Conservation (phyloP, 345 rosid species). For the Aquilaria yunnanensis region DNA sequence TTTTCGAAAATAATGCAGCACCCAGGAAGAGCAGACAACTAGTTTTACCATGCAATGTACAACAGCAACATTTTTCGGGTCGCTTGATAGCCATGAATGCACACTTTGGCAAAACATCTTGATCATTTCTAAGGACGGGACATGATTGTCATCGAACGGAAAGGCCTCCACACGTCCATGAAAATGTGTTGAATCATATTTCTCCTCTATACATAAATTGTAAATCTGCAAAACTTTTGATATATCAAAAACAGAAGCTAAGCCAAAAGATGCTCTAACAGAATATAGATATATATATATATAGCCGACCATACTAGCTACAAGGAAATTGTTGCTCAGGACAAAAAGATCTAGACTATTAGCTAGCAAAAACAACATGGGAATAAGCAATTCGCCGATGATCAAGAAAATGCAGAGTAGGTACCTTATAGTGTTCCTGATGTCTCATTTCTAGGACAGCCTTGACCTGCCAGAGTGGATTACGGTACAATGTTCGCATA, state of each 20-base stretch:
- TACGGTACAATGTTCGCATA: conserved; percentile 81
- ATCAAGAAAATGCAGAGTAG: neutral
- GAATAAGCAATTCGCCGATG: neutral
- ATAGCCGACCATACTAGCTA: neutral
- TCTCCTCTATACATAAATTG: conserved; percentile 82
- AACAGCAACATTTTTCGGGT: conserved; percentile 74
- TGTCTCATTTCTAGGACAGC: conserved; percentile 88
- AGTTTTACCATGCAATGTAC: conserved; percentile 83
- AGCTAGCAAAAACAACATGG: neutral
- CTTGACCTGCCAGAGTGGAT: conserved; percentile 97
- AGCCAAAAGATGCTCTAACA: no score
- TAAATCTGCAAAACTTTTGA: conserved; percentile 39
- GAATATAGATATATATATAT: neutral
- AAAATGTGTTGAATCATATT: conserved; percentile 65
- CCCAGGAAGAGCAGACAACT: neutral
- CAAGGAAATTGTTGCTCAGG: conserved; percentile 2
- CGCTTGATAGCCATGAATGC: conserved; percentile 66
- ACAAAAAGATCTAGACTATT: neutral
- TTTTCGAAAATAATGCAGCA: no score
- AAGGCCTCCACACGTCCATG: conserved; percentile 74
- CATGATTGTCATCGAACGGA: conserved; percentile 93
- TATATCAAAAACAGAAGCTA: neutral
- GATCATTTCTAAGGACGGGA: conserved; percentile 72
- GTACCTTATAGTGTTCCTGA: conserved; percentile 71
- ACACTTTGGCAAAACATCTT: conserved; percentile 79